phyloP scores from a whole-genome alignment of 768 basidiomycete genomes.

The Leucogyrophana mollusca region DNA sequence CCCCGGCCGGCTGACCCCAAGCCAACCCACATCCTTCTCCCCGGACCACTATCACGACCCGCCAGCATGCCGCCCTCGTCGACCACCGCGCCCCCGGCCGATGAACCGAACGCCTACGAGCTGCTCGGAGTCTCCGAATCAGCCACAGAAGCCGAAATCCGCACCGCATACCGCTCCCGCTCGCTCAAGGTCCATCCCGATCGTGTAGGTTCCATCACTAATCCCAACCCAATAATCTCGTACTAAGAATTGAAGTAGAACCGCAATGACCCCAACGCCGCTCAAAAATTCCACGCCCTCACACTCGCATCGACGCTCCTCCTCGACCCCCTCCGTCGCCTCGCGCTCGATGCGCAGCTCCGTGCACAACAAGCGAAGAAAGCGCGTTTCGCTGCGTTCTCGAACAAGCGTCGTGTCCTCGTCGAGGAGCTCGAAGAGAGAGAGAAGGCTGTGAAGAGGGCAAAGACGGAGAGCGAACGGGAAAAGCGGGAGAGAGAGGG shows the following conservation, averaged over 20 bases:
- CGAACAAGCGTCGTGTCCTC: slow-evolving; percentile 70
- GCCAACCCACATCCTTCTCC: not conserved
- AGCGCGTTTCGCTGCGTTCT: slow-evolving; percentile 67
- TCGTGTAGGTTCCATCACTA: slow-evolving; percentile 52
- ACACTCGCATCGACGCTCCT: slow-evolving; percentile 79
- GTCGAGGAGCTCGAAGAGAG: slow-evolving; percentile 78
- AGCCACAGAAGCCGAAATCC: slow-evolving; percentile 74
- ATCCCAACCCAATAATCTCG: too few relatives aligned
- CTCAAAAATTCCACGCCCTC: slow-evolving; percentile 81
- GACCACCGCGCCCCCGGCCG: slow-evolving; percentile 32
- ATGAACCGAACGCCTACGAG: slow-evolving; percentile 73
- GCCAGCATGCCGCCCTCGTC: slow-evolving; percentile 17
- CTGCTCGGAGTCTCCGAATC: slow-evolving; percentile 60
- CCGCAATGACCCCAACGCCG: slow-evolving; percentile 78
- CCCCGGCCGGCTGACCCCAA: not conserved
- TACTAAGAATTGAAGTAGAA: too few relatives aligned
- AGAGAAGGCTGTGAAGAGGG: slow-evolving; percentile 66
- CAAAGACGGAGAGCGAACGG: slow-evolving; percentile 57
- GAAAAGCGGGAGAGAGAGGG: slow-evolving; percentile 53
- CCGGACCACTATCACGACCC: too few relatives aligned
- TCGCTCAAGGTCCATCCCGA: slow-evolving; percentile 89
- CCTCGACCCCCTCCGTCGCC: slow-evolving; percentile 74
- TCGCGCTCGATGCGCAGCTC: slow-evolving; percentile 80
- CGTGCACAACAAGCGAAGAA: slow-evolving; percentile 66
- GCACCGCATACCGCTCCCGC: slow-evolving; percentile 73